Evolutionary conservation across 2,329 filamentous ascomycete genomes (phyloP).

Genomic region (Microsporum ferrugineum): DNA sequence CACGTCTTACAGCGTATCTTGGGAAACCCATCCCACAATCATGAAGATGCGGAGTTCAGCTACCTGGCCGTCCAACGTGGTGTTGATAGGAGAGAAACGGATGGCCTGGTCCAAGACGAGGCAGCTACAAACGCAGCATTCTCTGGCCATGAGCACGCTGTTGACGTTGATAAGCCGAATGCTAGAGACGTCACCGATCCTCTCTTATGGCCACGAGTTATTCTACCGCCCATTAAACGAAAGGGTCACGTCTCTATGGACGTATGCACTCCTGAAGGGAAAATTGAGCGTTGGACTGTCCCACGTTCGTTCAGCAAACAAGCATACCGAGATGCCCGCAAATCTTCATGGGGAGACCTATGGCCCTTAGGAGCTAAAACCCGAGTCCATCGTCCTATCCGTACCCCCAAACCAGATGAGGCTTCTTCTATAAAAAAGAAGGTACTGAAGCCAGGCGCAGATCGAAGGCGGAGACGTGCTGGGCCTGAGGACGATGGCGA

Average conservation of each 20-base stretch:
- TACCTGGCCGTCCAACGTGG: constrained; percentile 80
- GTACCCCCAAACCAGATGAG: not conserved
- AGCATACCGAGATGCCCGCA: constrained; percentile 86
- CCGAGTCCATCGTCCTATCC: constrained; percentile 45
- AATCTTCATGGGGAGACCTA: constrained; percentile 80
- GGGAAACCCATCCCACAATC: constrained; percentile 56
- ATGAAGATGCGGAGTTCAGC: constrained; percentile 83
- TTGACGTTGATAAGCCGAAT: not conserved
- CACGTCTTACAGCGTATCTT: constrained; percentile 68
- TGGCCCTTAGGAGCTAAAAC: constrained; percentile 95
- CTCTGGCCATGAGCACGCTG: constrained; percentile 52
- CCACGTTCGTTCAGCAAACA: constrained; percentile 67
- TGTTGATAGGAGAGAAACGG: constrained; percentile 42
- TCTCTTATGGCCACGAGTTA: constrained; percentile 62
- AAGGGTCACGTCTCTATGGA: constrained; percentile 81
- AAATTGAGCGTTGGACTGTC: constrained; percentile 87
- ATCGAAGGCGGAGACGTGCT: not conserved
- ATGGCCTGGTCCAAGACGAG: constrained; percentile 40
- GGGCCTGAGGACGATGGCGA: not conserved
- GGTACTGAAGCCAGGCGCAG: not conserved
- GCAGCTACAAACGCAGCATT: constrained; percentile 57
- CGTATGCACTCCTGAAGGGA: constrained; percentile 74
- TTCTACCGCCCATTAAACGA: constrained; percentile 75
- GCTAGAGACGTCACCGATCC: constrained; percentile 34
- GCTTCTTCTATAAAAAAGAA: not conserved